Evolutionary conservation across 2,329 filamentous ascomycete genomes (phyloP).

Genomic region (Penicillium oxalicum): DNA sequence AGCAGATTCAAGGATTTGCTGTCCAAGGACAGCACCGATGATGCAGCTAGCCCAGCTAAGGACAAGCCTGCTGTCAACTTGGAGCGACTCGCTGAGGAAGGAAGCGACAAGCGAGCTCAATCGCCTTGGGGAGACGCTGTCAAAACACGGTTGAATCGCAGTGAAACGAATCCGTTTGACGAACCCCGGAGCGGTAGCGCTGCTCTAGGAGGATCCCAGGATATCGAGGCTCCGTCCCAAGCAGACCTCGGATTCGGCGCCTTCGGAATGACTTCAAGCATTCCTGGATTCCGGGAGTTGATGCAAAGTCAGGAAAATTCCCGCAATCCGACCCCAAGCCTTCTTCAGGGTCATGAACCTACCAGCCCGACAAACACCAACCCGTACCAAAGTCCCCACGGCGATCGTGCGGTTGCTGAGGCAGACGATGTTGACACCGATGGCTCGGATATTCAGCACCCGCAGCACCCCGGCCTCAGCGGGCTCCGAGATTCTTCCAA

Average conservation of each 20-base stretch:
- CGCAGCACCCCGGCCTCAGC: slow-evolving; percentile 48
- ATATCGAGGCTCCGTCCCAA: slow-evolving; percentile 42
- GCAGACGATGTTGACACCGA: slow-evolving; percentile 55
- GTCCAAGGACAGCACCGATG: slow-evolving; percentile 68
- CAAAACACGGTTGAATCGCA: slow-evolving; percentile 44
- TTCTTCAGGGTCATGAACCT: slow-evolving; percentile 55
- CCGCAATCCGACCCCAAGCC: slow-evolving; percentile 50
- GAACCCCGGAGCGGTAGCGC: slow-evolving; percentile 55
- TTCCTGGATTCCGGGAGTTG: slow-evolving; percentile 52
- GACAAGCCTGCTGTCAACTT: slow-evolving; percentile 51
- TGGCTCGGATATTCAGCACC: slow-evolving; percentile 48
- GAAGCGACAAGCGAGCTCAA: slow-evolving; percentile 41
- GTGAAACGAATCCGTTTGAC: slow-evolving; percentile 47
- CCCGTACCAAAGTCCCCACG: slow-evolving; percentile 85
- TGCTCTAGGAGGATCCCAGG: slow-evolving; percentile 68
- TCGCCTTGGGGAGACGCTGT: slow-evolving; percentile 48
- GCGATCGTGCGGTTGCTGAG: slow-evolving; percentile 55
- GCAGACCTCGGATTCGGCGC: slow-evolving; percentile 52
- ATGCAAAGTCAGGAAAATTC: slow-evolving; percentile 54
- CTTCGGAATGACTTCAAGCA: slow-evolving; percentile 56
- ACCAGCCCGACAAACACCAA: slow-evolving; percentile 93
- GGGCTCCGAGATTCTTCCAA: slow-evolving; percentile 48
- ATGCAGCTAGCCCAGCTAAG: slow-evolving; percentile 47
- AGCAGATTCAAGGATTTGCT: slow-evolving; percentile 83
- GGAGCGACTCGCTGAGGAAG: slow-evolving; percentile 49